phyloP scores from a whole-genome alignment of 805 yeast species.

The Ogataea henricii region DNA sequence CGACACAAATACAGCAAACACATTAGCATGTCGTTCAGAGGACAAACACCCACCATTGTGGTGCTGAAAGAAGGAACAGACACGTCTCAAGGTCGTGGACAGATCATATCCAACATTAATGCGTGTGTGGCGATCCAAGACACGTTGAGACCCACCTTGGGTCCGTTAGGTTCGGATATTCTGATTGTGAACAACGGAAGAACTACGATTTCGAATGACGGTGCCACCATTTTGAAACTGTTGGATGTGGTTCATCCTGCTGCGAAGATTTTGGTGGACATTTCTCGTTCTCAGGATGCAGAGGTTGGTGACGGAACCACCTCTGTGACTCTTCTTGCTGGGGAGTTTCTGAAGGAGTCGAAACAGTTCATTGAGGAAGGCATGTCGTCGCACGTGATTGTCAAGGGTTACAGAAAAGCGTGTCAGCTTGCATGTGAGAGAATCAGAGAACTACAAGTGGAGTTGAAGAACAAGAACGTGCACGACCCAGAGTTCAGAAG shows the following conservation, averaged over 20 bases:
- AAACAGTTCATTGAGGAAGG: constrained; percentile 94
- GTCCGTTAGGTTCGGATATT: constrained; percentile 97
- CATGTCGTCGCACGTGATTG: constrained; percentile 84
- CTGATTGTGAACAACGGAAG: constrained; percentile 82
- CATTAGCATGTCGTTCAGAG: constrained; percentile 75
- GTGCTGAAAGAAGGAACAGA: constrained; percentile 98
- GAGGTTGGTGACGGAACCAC: constrained; percentile 99
- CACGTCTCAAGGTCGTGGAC: constrained; percentile 94
- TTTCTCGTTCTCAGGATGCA: constrained; percentile 94
- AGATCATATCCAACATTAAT: constrained; percentile 90
- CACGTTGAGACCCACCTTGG: constrained; percentile 89
- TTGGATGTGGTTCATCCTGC: constrained; percentile 98
- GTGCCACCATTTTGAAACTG: constrained; percentile 91
- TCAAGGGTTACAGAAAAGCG: constrained; percentile 86
- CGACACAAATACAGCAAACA: background rate
- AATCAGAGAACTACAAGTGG: constrained; percentile 74
- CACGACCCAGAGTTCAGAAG: constrained; percentile 62
- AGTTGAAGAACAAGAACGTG: constrained; percentile 51
- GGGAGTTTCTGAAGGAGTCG: constrained; percentile 90
- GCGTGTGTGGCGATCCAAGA: constrained; percentile 98
- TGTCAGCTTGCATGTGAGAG: constrained; percentile 72
- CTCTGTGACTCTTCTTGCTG: constrained; percentile 90
- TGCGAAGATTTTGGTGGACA: constrained; percentile 91
- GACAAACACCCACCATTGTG: constrained; percentile 93
- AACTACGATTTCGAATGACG: constrained; percentile 96